Base-by-base conservation (phyloP, 1,284 basidiomycete genomes). In the Microbotryomycetes sp. region DNA sequence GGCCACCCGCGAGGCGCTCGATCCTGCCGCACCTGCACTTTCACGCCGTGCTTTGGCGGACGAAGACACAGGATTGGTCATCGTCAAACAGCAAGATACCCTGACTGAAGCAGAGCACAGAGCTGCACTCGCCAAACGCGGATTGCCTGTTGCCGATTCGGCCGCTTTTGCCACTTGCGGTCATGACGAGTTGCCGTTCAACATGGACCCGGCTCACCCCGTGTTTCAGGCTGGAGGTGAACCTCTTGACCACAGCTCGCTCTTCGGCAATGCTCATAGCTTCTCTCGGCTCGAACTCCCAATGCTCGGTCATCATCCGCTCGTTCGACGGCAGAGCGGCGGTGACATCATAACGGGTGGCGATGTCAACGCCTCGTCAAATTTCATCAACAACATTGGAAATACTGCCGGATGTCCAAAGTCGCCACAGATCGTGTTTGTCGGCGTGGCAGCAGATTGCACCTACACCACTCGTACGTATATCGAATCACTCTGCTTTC, bases 381-480 rank as follows among this genome's bases (percentile, higher is more conserved):
- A 87, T 75, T 91, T 87, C 71, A 79, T 80, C 54, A 75, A 81
- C 68, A 78, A 75, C 45, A 91, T 91, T 67, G 87, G 67, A 7
- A 85, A 28, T 76, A 83, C 80, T 1, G 73, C 75, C 2, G 90
- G 91, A 11, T 94, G 91, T 74, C 87, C 89, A 1, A 83, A 77
- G 50, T 79, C 81, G 0, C 86, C 86, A 72, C 82, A 83, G 76
- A 64, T 91, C 59, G 84, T 91, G 24, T 89, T 85, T 71, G 84
- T 89, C 81, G 91, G 91, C 24, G 86, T 92, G 48, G 91, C 91
- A 0, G 85, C 90, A 2, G 91, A 96, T 74, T 94, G 90, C 75
- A 83, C 81, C 66, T 93, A 92, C 63, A 72, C 72, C 3, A 47
- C 50, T 18, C 45, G 59, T 58, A 15, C 13, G 61, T 54, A 7